phyloP scores from a whole-genome alignment of 345 rosid species.

The Linum trigynum region DNA sequence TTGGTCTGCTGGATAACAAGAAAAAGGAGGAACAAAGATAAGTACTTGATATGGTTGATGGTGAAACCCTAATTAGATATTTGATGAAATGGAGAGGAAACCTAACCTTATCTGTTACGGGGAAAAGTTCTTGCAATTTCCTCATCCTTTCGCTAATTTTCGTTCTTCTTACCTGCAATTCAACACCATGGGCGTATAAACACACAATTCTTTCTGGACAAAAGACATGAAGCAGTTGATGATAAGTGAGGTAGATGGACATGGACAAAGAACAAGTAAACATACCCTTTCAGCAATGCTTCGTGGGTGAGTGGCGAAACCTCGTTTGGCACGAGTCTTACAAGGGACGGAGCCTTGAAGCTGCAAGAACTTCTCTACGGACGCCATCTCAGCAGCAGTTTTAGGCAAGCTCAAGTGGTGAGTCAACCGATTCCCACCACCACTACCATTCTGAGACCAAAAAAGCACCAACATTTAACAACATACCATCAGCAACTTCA shows the following conservation, averaged over 20 bases:
- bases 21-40: not conserved
- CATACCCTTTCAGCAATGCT: constrained; percentile 90
- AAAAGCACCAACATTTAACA: constrained; percentile 1
- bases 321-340: constrained; percentile 77
- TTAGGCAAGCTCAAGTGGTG: constrained; percentile 72
- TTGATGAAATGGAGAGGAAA: not conserved
- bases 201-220: not conserved
- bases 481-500: not conserved
- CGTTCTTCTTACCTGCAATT: constrained; percentile 51
- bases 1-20: constrained; percentile 42
- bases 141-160: constrained; percentile 59
- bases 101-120: constrained; percentile 57
- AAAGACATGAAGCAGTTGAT: not conserved
- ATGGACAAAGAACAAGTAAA: not conserved
- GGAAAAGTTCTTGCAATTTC: constrained; percentile 59
- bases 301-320: constrained; percentile 90
- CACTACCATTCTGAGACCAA: constrained; percentile 28
- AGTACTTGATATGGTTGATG: not conserved
- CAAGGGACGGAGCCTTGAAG: constrained; percentile 70
- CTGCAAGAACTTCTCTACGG: constrained; percentile 36
- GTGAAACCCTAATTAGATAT: not conserved
- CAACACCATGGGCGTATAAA: not conserved
- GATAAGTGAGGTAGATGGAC: not conserved
- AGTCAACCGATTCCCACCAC: constrained; percentile 35
- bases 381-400: constrained; percentile 36